Conservation (phyloP, 1,284 basidiomycete genomes). For the Earliella scabrosa region DNA sequence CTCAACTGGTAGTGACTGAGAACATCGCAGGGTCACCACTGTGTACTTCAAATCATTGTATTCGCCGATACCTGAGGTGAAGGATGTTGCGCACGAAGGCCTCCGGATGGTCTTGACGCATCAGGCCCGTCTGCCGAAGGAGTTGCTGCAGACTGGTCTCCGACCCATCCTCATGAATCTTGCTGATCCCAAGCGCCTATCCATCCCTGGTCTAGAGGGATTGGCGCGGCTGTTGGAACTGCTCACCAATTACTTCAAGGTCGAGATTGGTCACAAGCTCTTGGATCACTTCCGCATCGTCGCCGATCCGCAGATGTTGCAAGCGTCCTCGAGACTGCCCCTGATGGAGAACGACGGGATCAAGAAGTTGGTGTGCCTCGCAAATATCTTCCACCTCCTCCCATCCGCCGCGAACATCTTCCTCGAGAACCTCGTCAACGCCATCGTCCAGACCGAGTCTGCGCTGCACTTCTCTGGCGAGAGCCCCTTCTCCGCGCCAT, state of each 20-base stretch:
- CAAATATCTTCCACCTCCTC: constrained; percentile 96
- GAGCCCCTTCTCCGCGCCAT: constrained; percentile 94
- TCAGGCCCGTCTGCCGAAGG: constrained; percentile 94
- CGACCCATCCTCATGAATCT: constrained; percentile 98
- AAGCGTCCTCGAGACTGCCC: constrained; percentile 77
- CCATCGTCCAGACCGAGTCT: constrained; percentile 93
- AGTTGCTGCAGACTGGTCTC: constrained; percentile 93
- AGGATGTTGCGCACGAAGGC: constrained; percentile 95
- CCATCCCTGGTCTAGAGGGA: constrained; percentile 94
- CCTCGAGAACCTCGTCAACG: constrained; percentile 84
- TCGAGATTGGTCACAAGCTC: constrained; percentile 98
- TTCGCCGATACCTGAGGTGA: constrained; percentile 91
- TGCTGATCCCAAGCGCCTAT: constrained; percentile 93
- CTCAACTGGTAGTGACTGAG: not conserved
- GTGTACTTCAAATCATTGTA: constrained; percentile 99
- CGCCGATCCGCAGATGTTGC: constrained; percentile 85
- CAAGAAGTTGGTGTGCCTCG: constrained; percentile 90
- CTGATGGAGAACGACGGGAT: constrained; percentile 91
- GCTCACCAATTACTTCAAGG: constrained; percentile 99
- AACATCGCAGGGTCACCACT: constrained; percentile 74
- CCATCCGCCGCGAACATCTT: constrained; percentile 94
- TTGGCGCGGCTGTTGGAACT: constrained; percentile 94
- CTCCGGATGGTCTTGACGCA: constrained; percentile 89
- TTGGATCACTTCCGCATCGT: constrained; percentile 95
- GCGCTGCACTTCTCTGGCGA: constrained; percentile 88